Base-by-base conservation (phyloP, 768 basidiomycete genomes). In the Phaeotremella skinneri region DNA sequence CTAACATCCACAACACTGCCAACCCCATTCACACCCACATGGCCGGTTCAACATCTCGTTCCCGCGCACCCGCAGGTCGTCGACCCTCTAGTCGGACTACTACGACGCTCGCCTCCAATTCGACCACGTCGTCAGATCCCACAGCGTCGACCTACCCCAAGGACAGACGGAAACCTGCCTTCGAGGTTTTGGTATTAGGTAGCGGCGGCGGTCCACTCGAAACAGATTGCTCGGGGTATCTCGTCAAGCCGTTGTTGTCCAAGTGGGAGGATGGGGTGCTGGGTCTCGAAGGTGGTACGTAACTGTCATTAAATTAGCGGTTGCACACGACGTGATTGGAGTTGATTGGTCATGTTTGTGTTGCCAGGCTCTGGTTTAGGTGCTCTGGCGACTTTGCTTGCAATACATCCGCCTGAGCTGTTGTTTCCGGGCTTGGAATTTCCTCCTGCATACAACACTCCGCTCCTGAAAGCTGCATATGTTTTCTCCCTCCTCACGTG, bases 201-300 rank as follows among this genome's bases (percentile, higher is more conserved):
- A 84, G 85, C 66, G 90, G 91, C 56, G 93, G 93, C 45, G 93
- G 93, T 49, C 91, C 90, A 6, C 83, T 87, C 67, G 93, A 97
- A 77, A 87, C 86, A 23, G 89, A 97, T 79, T 78, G 96, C 62
- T 90, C 89, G 26, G 87, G 85, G 91, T 98, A 94, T 80, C 80
- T 96, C 52, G 77, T 96, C 74, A 98, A 97, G 73, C 83, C 88
- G 6, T 79, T 76, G 63, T 74, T 80, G 32, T 70, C 81, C 9
- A 70, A 79, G 7, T 97, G 93, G 93, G 81, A 83, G 59, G 87
- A 90, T 47, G 92, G 91, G 3, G 83, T 88, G 47, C 64, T 94
- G 4, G 88, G 86, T 1, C 74, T 98, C 52, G 94, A 98, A 79
- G 94, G 90, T 72, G 91, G 91, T 89, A 60, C 64, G 83, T 76